phyloP scores from a whole-genome alignment of 148 eudicot species.

The Silene latifolia region DNA sequence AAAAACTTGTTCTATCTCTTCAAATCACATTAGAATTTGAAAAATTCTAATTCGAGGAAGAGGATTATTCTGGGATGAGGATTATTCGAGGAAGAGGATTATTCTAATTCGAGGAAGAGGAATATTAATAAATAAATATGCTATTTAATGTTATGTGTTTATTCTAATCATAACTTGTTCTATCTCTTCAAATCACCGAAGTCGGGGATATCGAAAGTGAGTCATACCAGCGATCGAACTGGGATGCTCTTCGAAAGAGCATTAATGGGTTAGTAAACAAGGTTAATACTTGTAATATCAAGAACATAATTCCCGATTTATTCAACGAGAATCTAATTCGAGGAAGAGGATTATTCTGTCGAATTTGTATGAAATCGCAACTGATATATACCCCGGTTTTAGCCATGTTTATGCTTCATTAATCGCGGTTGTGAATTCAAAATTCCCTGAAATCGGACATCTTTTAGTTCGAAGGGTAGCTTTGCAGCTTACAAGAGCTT shows the following conservation, averaged over 20 bases:
- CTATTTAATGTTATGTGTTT: no score
- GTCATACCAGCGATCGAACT: conserved; percentile 74
- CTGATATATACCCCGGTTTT: conserved; percentile 76
- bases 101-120: no score
- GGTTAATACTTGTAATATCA: conserved; percentile 56
- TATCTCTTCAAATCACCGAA: conserved; percentile 1
- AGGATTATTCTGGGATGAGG: no score
- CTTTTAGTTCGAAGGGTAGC: conserved; percentile 72
- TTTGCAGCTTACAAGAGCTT: conserved; percentile 73
- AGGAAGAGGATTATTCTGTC: conserved; percentile 80
- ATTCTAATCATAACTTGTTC: no score
- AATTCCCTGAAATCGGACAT: conserved; percentile 81
- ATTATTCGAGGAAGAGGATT: no score
- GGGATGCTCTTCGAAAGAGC: conserved; percentile 89
- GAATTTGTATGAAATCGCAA: conserved; percentile 79
- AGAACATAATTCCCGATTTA: conserved; percentile 73
- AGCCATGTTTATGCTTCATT: conserved; percentile 74
- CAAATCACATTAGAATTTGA: no score
- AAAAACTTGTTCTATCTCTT: no score
- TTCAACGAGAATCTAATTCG: conserved; percentile 72
- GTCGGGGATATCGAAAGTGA: conserved; percentile 57
- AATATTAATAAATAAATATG: no score
- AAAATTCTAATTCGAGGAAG: no score
- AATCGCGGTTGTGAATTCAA: conserved; percentile 73
- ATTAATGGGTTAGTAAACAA: conserved; percentile 81